Base-by-base conservation (phyloP, 352 stramenopile species). In the Thalassiosira hispida region DNA sequence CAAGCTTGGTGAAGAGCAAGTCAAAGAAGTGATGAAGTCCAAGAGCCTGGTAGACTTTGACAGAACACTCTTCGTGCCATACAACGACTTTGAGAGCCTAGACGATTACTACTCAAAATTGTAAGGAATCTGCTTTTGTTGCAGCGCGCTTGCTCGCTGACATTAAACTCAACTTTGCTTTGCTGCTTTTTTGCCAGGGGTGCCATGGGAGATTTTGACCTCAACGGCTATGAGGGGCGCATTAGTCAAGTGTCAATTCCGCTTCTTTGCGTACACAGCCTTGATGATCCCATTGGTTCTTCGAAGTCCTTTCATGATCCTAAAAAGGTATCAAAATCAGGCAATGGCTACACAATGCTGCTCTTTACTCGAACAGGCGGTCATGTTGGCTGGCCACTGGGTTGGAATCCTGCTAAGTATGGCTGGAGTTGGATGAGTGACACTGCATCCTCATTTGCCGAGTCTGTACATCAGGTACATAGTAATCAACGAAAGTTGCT, bases 281-380 rank as follows among this genome's bases (percentile, higher is more conserved):
- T 94, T 1, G 92, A 96, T 68, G 92, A 95, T 78, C 91, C 92
- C 9, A 73, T 95, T 42, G 80, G 86, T 23, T 89, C 81, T 33
- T 92, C 83, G 83, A 62, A 68, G 52, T 74, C 83, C 9, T 77
- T 81, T 20, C 79, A 83, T 65, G 66, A 87, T 64, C 90, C 90
- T 22, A 29, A 51, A 22, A 85, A 83, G 53, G 63, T 93, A 1
- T 71, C 72, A 3, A 40, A 75, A 47, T 79, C 73, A 22, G 84
- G 81, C 47, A 73, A 60, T 23, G 82, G 81, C 0, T 87, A 91
- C 61, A 40, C 87, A 6, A 67, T 93, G 20, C 29, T 94, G 16
- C 60, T 93, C 1, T 65, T 88, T 27, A 95, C 84, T 16, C 87
- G 87, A 52, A 69, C 44, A 18, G 91, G 91, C 20, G 91, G 92